phyloP scores from a whole-genome alignment of 2,329 filamentous ascomycete genomes.

The Fusarium sterilihyphosum region DNA sequence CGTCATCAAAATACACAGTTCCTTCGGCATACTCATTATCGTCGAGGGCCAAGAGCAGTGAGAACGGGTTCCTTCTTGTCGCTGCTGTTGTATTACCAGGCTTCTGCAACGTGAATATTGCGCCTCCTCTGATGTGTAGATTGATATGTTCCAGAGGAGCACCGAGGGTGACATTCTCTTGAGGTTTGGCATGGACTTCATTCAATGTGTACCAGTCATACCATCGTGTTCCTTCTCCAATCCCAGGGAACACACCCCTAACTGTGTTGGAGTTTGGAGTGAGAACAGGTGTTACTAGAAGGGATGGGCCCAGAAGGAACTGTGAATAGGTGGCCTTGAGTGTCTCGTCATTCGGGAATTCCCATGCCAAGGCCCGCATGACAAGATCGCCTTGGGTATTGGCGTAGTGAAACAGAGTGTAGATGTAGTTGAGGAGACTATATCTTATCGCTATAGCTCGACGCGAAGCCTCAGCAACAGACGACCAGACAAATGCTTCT shows the following conservation, averaged over 20 bases:
- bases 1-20: background rate
- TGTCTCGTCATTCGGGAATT: background rate
- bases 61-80: background rate
- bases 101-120: background rate
- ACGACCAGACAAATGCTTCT: background rate
- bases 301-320: background rate
- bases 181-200: background rate
- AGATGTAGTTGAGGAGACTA: conserved; percentile 16
- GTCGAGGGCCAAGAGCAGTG: background rate
- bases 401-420: conserved; percentile 6
- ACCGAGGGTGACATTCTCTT: background rate
- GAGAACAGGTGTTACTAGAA: background rate
- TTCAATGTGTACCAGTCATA: background rate
- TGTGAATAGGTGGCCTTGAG: background rate
- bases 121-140: background rate
- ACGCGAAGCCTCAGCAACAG: background rate
- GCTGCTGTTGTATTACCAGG: background rate
- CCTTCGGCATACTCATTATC: background rate
- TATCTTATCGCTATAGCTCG: conserved; percentile 12
- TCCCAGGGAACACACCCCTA: background rate
- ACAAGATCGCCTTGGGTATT: conserved; percentile 8
- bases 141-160: background rate
- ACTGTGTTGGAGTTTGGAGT: background rate
- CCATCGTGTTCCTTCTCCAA: background rate
- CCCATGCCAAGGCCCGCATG: conserved; percentile 1